These are phyloP conservation scores for Sutorius eximius DNA, from an alignment of 1,284 basidiomycete species.

Conservation along the genomic window DNA sequence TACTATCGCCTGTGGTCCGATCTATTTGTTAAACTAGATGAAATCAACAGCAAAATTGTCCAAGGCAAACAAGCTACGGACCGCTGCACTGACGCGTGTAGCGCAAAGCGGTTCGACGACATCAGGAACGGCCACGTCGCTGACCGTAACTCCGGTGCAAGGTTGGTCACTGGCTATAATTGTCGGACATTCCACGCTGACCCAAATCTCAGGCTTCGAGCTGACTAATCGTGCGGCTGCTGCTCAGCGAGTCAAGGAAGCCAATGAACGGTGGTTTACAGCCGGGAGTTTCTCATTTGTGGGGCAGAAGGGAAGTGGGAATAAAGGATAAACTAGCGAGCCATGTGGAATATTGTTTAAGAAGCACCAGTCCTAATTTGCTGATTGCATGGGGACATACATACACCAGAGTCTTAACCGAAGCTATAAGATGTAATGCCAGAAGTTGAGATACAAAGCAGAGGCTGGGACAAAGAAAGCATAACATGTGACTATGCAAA, in stretches of 20 bases:
- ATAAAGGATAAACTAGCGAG: constrained; percentile 11
- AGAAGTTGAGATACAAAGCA: constrained; percentile 4
- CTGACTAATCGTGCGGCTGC: constrained; percentile 81
- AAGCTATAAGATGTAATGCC: constrained; percentile 21
- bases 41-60: constrained; percentile 81
- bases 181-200: constrained; percentile 8
- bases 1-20: constrained; percentile 9
- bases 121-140: constrained; percentile 86
- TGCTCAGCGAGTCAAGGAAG: constrained; percentile 83
- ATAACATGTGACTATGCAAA: neutral
- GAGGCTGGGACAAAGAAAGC: neutral
- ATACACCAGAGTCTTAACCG: constrained; percentile 11
- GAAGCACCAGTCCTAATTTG: constrained; percentile 1
- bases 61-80: constrained; percentile 92
- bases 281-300: constrained; percentile 81
- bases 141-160: constrained; percentile 96
- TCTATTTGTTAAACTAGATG: constrained; percentile 5
- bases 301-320: constrained; percentile 61
- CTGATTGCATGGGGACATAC: constrained; percentile 17
- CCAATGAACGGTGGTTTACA: constrained; percentile 91
- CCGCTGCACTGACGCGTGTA: constrained; percentile 75
- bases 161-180: constrained; percentile 47
- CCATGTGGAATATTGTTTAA: neutral
- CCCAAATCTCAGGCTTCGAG: constrained; percentile 62
- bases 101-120: constrained; percentile 61